phyloP scores from a whole-genome alignment of 805 yeast genomes.

The Isabelozyma gotoi region DNA sequence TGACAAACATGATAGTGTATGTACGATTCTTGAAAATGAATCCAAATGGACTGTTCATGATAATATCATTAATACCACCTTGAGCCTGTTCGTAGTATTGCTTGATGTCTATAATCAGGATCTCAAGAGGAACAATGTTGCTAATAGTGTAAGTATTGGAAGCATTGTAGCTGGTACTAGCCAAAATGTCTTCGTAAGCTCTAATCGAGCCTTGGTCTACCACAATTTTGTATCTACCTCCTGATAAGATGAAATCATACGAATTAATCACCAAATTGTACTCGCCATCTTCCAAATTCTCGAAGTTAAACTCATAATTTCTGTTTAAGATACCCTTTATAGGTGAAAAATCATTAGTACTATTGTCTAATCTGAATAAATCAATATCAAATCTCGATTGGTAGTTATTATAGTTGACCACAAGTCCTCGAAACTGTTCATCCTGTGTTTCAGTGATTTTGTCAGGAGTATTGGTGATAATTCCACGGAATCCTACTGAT shows the following conservation, averaged over 20 bases:
- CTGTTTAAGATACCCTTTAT: conserved; percentile 18
- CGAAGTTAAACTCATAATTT: conserved; percentile 23
- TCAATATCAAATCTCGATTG: conserved; percentile 29
- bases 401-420: conserved; percentile 36
- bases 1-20: conserved; percentile 34
- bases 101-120: conserved; percentile 20
- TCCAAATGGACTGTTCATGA: conserved; percentile 42
- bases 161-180: conserved; percentile 12
- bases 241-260: conserved; percentile 32
- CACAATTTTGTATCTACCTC: conserved; percentile 23
- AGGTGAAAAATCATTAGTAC: conserved; percentile 1
- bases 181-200: conserved; percentile 23
- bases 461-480: conserved; percentile 26
- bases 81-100: conserved; percentile 34
- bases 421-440: conserved; percentile 7
- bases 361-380: conserved; percentile 10
- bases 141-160: conserved; percentile 15
- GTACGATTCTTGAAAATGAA: conserved; percentile 34
- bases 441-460: conserved; percentile 9
- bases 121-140: conserved; percentile 15
- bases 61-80: conserved; percentile 29
- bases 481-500: conserved; percentile 21
- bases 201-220: conserved; percentile 16
- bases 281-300: conserved; percentile 25
- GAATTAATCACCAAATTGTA: conserved; percentile 34